Evolutionary conservation across 2,329 filamentous ascomycete genomes (phyloP), one percentile per base, ranked within the genome.

Genomic region (Seiridium unicorne): DNA sequence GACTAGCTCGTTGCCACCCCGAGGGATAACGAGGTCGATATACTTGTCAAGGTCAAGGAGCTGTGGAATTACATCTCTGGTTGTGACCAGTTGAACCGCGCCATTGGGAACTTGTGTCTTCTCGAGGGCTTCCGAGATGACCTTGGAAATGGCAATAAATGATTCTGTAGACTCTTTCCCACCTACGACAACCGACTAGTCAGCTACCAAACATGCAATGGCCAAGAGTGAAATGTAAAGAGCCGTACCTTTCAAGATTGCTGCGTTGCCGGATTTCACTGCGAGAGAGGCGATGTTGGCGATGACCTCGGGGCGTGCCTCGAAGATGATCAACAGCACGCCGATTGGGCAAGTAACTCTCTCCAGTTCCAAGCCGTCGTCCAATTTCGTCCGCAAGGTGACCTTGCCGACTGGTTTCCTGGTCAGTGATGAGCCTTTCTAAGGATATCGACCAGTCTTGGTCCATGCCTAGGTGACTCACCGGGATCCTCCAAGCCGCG

Each of bases 251-350:
- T 99, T 99, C 62, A 99, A 81, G 69, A 99, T 98, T 56, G 93
- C 95, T 42, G 95, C 91, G 75, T 99, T 99, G 69, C 93, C 95
- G 10, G 94, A 98, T 75, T 99, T 99, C 76, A 99, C 91, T 44
- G 95, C 93, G 32, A 99, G 83, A 3, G 93, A 92, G 63, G 95
- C 93, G 71, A 99, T 98, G 76, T 99, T 99, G 72, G 94, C 95
- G 71, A 99, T 97, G 65, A 99, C 95, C 77, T 99, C 95, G 5
- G 95, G 95, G 6, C 95, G 90, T 42, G 95, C 95, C 78, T 99
- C 95, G 72, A 99, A 99, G 71, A 99, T 98, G 77, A 99, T 95
- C 66, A 99, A 85, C 47, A 99, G 85, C n/a, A 98, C 93, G 61
- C 95, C 95, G 67, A 99, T 98, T 5, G 95, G 95, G 73, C 92